Evolutionary conservation across 2,329 filamentous ascomycete genomes (phyloP), one percentile per base, ranked within the genome.

Genomic region (Penicillium digitatum): DNA sequence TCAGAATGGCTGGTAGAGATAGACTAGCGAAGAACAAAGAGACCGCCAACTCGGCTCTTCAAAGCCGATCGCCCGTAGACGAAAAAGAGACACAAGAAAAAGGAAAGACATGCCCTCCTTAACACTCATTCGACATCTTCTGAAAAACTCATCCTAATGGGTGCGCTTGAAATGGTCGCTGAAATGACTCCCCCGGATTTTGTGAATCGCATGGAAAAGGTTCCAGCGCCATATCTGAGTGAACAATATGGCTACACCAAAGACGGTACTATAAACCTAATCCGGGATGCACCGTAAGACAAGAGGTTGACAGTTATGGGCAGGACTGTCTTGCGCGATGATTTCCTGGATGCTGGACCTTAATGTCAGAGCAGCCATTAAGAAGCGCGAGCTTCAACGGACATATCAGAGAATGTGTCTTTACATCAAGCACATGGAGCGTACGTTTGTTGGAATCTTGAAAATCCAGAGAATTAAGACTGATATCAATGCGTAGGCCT

Each of bases 271-370:
- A 5, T 10, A 7, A 16, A 12, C 11, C 22, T 10, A 16, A 48
- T 1, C 26, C 22, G 1, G 16, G 1, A n/a, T 7, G n/a, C 9
- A 18, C 2, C 4, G 3, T 14, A 34, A n/a, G 18, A 34, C 3
- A n/a, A 9, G 1, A 32, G 6, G 14, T 5, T 55, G n/a, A 55
- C 32, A 34, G 6, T 26, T 34, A 26, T 18, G 4, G 4, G 8
- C 20, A 55, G 52, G 47, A 18, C 39, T 55, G 1, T 45, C 52
- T 5, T 43, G 52, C 10, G 52, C 52, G 39, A 51, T 51, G 47
- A 51, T 55, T 16, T 34, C 52, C 5, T 55, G 52, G 52, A 55
- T 55, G 47, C 10, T 55, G 12, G 52, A 55, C 26, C 37, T 55
- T n/a, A 14, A 51, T 22, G 22, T 51, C 8, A 35, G 52, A 39